Conservation (phyloP, 164 flowering plant genomes). For the Chimonanthus praecox region DNA sequence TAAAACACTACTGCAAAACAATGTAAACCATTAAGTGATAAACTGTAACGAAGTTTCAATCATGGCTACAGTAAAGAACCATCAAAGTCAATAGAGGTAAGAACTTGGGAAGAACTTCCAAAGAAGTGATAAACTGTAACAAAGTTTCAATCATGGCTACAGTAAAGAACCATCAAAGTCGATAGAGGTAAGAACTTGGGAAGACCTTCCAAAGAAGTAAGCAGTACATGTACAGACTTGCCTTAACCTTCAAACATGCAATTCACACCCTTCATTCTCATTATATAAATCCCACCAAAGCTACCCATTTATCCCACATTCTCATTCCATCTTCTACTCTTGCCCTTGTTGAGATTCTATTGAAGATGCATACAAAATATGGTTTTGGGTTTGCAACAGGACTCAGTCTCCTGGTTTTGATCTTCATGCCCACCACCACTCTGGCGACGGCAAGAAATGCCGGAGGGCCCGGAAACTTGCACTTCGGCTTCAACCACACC, state of each 20-base stretch:
- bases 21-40: too few relatives aligned
- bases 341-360: not conserved
- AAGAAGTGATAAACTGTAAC: too few relatives aligned
- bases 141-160: too few relatives aligned
- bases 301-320: not conserved
- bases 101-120: not conserved
- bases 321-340: not conserved
- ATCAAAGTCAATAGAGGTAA: not conserved
- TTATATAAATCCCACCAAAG: slow-evolving; percentile 1
- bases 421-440: not conserved
- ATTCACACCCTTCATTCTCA: not conserved
- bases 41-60: too few relatives aligned
- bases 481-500: slow-evolving; percentile 4
- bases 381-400: not conserved
- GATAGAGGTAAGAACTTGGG: not conserved
- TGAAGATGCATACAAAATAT: not conserved
- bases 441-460: not conserved
- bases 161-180: not conserved
- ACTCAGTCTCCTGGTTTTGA: not conserved
- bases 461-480: slow-evolving; percentile 6
- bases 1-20: too few relatives aligned
- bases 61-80: too few relatives aligned
- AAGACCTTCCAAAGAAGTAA: too few relatives aligned
- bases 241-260: not conserved
- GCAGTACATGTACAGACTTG: not conserved